A percentile compares a stretch with the other conserved stretches of the same genome.
Conservation (phyloP, 805 yeast genomes). For the Pichia insulana region DNA sequence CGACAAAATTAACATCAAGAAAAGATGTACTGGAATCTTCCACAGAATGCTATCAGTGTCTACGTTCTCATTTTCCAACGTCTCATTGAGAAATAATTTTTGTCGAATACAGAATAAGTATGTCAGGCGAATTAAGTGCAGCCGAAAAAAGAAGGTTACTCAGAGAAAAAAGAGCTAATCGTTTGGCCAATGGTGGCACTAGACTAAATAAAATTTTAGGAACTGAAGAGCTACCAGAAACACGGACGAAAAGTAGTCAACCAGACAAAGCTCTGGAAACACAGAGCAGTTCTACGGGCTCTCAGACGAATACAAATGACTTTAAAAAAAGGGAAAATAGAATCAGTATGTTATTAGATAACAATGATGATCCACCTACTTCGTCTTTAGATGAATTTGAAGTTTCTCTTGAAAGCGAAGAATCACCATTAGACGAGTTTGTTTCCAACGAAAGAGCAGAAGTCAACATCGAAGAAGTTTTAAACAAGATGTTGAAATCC, state of each 20-base stretch:
- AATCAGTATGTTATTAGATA: slow-evolving; percentile 1
- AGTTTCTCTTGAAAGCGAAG: slow-evolving; percentile 13
- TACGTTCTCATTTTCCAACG: too few species aligned
- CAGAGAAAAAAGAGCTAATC: slow-evolving; percentile 59
- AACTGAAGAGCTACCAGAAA: background rate
- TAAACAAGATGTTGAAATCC: slow-evolving; percentile 5
- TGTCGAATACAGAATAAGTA: too few species aligned
- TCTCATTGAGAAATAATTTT: too few species aligned
- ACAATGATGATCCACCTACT: slow-evolving; percentile 12
- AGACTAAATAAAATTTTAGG: slow-evolving; percentile 45
- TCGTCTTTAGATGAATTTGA: slow-evolving; percentile 7
- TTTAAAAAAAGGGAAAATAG: slow-evolving; percentile 13
- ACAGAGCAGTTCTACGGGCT: background rate
- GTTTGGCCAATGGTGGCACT: slow-evolving; percentile 46
- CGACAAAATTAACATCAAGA: background rate
- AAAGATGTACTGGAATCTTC: too few species aligned
- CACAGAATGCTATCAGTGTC: too few species aligned
- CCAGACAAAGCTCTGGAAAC: background rate
- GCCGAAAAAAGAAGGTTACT: slow-evolving; percentile 51
- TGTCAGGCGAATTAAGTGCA: slow-evolving; percentile 32
- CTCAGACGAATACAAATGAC: background rate
- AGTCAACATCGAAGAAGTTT: slow-evolving; percentile 10
- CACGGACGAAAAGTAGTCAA: background rate
- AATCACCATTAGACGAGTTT: slow-evolving; percentile 6
- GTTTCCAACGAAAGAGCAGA: slow-evolving; percentile 9